Evolutionary conservation across 805 yeast genomes (phyloP), one percentile per base, ranked within the genome.

Genomic region (Danielia oregonensis): DNA sequence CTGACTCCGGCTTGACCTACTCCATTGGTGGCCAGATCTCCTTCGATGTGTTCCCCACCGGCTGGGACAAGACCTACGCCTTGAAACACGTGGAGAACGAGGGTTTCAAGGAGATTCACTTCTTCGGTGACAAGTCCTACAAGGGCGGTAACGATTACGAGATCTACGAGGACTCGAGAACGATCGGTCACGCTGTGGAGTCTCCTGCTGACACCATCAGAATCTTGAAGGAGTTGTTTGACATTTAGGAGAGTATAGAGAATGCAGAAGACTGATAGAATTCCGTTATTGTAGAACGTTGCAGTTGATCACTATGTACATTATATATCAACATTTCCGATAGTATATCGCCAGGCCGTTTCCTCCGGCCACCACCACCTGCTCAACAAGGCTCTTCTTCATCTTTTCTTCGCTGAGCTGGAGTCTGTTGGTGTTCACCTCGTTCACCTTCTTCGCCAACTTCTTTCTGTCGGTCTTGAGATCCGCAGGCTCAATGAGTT

Each of bases 11-110:
- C 37, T 76, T 93, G 59, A 91, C 97, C 49, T 93, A 84, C 77
- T 93, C 98, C 40, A 93, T 93, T 48, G 99, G 99, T 65, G 99
- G 99, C 53, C 97, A 93, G 76, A 93, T 93, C 63, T 91, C 97
- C 23, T 93, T 93, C 56, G 99, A 93, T 58, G 97, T 93, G 46
- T 93, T 93, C 91, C 99, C 99, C 72, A 86, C 96, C 46, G 98
- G 99, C 59, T 93, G 99, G 99, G 99, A 93, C 70, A 93, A 93
- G 79, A 93, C 99, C 43, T 93, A 91, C 74, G 86, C 95, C 67
- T 78, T 93, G 61, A 88, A 83, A 67, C 98, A 91, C 68, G 89
- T 93, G 52, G 86, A 69, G 55, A 65, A 72, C 41, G 96, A 91
- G 67, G 79, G 83, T 48, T 93, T 89, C 72, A 74, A 79, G 56